Conservation (phyloP, 495 filamentous ascomycete species). For the Daldinia caldariorum region DNA sequence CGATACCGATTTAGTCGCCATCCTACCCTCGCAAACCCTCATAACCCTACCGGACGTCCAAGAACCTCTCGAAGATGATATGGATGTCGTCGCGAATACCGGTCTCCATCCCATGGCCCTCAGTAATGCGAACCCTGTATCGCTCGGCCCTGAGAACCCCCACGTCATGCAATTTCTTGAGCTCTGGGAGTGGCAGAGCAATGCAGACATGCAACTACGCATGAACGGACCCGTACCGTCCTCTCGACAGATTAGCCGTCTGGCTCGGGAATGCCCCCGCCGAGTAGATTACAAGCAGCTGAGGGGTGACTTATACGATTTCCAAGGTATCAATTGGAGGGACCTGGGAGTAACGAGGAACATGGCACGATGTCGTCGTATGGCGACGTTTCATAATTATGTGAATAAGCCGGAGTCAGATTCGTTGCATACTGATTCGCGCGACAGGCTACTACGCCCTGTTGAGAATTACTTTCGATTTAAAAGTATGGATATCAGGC, state of each 20-base stretch:
- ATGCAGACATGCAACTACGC: constrained; percentile 27
- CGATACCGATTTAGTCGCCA: constrained; percentile 9
- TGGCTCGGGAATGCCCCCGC: constrained; percentile 21
- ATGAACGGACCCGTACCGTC: constrained; percentile 17
- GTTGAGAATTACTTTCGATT: constrained; percentile 73
- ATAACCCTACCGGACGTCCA: constrained; percentile 19
- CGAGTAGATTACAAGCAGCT: constrained; percentile 58
- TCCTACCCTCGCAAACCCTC: background rate
- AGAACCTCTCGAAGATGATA: constrained; percentile 34
- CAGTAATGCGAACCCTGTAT: constrained; percentile 40
- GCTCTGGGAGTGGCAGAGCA: constrained; percentile 41
- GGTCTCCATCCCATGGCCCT: constrained; percentile 43
- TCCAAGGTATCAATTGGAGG: constrained; percentile 83
- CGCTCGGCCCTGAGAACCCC: constrained; percentile 42
- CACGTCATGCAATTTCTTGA: constrained; percentile 42
- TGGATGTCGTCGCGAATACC: constrained; percentile 27
- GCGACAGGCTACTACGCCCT: constrained; percentile 51
- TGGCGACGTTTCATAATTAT: constrained; percentile 67
- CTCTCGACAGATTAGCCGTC: constrained; percentile 23
- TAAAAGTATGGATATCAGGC: constrained; percentile 72
- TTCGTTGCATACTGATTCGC: constrained; percentile 50
- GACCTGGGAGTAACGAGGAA: constrained; percentile 68
- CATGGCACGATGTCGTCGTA: constrained; percentile 67
- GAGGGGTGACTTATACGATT: constrained; percentile 69
- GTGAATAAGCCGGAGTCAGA: constrained; percentile 56